phyloP scores from a whole-genome alignment of 176 grass and related monocot genomes.

The Aechmea fasciata region DNA sequence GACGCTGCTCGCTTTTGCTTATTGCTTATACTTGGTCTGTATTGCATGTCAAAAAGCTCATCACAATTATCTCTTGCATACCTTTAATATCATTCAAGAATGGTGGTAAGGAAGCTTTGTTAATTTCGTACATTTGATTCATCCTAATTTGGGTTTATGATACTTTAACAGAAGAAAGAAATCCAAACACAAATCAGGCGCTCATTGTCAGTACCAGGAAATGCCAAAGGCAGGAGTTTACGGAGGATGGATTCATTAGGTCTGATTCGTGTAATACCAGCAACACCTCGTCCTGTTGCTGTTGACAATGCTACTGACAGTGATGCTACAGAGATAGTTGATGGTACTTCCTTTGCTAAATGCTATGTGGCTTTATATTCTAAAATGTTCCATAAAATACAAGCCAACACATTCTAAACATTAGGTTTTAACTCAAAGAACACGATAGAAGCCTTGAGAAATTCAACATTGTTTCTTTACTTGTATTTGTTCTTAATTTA shows the following conservation, averaged over 20 bases:
- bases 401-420: neutral
- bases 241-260: conserved; percentile 73
- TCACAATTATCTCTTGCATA: neutral
- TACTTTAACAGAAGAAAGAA: conserved; percentile 38
- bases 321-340: conserved; percentile 40
- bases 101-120: neutral
- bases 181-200: conserved; percentile 65
- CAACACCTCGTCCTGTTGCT: conserved; percentile 55
- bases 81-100: neutral
- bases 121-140: neutral
- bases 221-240: conserved; percentile 67
- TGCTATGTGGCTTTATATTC: conserved; percentile 3
- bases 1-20: too few relatives aligned
- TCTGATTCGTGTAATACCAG: conserved; percentile 74
- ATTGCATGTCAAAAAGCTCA: too few relatives aligned
- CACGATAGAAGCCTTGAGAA: neutral
- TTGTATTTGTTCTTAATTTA: too few relatives aligned
- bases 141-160: neutral
- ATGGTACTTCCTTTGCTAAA: conserved; percentile 36
- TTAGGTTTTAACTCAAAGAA: neutral
- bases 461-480: too few relatives aligned
- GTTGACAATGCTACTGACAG: conserved; percentile 23
- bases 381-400: neutral
- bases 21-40: too few relatives aligned
- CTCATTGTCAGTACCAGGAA: conserved; percentile 80